Evolutionary conservation across 2,329 filamentous ascomycete species (phyloP).

Genomic region (Fusarium chaquense): DNA sequence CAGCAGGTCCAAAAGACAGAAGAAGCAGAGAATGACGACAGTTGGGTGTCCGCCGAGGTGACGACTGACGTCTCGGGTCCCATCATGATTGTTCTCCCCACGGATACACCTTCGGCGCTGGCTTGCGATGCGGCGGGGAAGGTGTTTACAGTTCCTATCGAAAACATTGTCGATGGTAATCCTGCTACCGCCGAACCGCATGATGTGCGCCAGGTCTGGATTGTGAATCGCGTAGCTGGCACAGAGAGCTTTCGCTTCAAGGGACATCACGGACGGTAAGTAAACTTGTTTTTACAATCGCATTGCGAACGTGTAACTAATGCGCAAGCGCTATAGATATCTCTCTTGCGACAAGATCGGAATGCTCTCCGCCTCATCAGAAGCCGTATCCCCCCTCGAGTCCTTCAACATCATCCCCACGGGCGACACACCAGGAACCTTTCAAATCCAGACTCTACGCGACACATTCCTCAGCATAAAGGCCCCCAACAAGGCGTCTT

Average conservation of each 20-base stretch:
- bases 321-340: constrained; percentile 69
- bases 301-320: constrained; percentile 3
- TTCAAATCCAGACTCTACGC: constrained; percentile 78
- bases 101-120: constrained; percentile 77
- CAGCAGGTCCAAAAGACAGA: constrained; percentile 44
- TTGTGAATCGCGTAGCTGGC: constrained; percentile 85
- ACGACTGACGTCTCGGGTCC: constrained; percentile 83
- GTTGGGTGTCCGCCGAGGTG: constrained; percentile 88
- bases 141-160: constrained; percentile 83
- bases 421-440: constrained; percentile 75
- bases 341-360: constrained; percentile 88
- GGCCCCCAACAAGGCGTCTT: constrained; percentile 61
- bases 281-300: not conserved
- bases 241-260: constrained; percentile 88
- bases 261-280: constrained; percentile 85
- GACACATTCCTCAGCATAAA: constrained; percentile 77
- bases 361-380: constrained; percentile 78
- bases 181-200: constrained; percentile 91
- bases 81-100: constrained; percentile 83
- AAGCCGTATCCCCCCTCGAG: constrained; percentile 87
- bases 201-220: constrained; percentile 95
- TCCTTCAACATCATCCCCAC: constrained; percentile 77
- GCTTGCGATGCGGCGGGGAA: constrained; percentile 89
- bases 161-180: constrained; percentile 89
- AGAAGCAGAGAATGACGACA: constrained; percentile 75